Base-by-base conservation (phyloP, 768 basidiomycete genomes). In the Phylloporus sp. region DNA sequence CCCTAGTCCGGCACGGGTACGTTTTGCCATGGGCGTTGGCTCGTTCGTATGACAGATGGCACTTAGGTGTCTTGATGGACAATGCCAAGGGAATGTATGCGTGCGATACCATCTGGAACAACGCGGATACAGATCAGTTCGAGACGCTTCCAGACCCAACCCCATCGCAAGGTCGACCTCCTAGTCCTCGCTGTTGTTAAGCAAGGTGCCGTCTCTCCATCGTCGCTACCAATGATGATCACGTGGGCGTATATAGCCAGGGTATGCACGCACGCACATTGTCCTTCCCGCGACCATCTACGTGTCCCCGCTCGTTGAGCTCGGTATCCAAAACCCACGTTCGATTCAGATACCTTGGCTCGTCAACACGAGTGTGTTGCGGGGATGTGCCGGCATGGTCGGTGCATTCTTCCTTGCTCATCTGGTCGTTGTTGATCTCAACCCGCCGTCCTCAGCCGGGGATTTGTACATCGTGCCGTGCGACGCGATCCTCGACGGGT, bases 201-300 rank as follows among this genome's bases (percentile, higher is more conserved):
- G 22, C 20, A 49, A 35, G 42, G 48, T 49, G 18, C 14, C n/a
- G 41, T 32, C 29, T 18, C 15, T n/a, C 14, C 28, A 5, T 33
- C n/a, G 17, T 17, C n/a, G 7, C n/a, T 17, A 29, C n/a, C 13
- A 24, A 18, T 9, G n/a, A n/a, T n/a, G n/a, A n/a, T n/a, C 14
- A 10, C 24, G 7, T 21, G 4, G 26, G 36, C 27, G 10, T 5
- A 35, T 3, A 18, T n/a, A n/a, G n/a, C n/a, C 28, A 52, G 48
- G 43, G 3, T 45, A 50, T 5, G 39, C 35, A 10, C 38, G 40
- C 6, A 45, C 52, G 2, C 29, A 80, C 57, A 75, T 81, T 6
- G 63, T 81, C 8, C 57, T 75, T 5, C 79, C 80, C 0, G 66
- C 67, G 1, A 82, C 79, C 0, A 80, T 87, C 34, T 86, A 77